Percentiles rank a stretch among this genome's conserved stretches.
Conservation (phyloP, 257 asterid species). For the Solanum tarijense region DNA sequence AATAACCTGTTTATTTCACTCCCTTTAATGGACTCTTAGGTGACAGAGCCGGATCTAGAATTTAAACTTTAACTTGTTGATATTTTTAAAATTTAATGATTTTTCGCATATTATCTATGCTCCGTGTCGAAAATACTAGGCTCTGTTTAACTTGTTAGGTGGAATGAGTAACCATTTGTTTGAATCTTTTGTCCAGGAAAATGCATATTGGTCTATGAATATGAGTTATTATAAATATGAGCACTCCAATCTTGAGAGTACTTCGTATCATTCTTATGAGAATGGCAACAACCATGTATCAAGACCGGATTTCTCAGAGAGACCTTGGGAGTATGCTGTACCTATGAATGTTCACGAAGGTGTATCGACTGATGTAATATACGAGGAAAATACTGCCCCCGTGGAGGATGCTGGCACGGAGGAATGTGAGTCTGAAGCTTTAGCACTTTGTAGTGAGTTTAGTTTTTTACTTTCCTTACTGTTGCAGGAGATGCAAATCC, state of each 20-base stretch:
- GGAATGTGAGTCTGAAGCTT: constrained; percentile 43
- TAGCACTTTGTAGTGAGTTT: not conserved
- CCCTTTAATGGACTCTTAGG: not conserved
- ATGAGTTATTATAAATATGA: constrained; percentile 64
- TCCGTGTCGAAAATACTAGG: not conserved
- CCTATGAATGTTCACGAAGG: constrained; percentile 40
- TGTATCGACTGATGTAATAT: constrained; percentile 27
- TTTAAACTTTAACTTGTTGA: not conserved
- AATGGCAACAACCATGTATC: constrained; percentile 20
- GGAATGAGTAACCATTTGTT: not conserved
- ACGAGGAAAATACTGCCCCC: constrained; percentile 37
- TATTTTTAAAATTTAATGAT: not conserved
- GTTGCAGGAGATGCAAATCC: not conserved
- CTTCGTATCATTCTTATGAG: constrained; percentile 42
- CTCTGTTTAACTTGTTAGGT: not conserved
- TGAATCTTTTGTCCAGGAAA: constrained; percentile 38
- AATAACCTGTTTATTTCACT: not conserved
- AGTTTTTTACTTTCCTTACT: not conserved
- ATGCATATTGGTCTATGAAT: constrained; percentile 68
- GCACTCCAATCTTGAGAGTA: constrained; percentile 39
- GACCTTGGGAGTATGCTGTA: constrained; percentile 62
- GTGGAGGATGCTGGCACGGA: constrained; percentile 49
- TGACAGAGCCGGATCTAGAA: not conserved
- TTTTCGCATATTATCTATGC: not conserved
- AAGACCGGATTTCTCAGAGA: constrained; percentile 42